Base-by-base conservation (phyloP, 352 stramenopile genomes). In the Phytopythium boreale region DNA sequence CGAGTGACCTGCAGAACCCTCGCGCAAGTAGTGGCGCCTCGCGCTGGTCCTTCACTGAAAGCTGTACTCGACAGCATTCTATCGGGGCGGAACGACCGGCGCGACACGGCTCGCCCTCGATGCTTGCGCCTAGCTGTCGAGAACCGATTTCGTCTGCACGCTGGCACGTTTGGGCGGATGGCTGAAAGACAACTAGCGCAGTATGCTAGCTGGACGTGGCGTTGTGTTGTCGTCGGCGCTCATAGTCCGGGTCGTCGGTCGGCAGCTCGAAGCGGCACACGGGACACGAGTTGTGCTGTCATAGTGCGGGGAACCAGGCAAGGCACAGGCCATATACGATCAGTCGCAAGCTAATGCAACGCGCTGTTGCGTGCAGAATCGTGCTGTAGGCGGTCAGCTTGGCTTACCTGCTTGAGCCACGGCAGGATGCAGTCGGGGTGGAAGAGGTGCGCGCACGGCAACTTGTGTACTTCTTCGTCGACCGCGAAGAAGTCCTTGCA, bases 401-500 rank as follows among this genome's bases (percentile, higher is more conserved):
- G 36, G 27, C 43, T 0, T 22, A 81, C 75, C 67, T 81, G 78
- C 63, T 93, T 90, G 43, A 96, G 75, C 87, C 87, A 96, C 46
- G 87, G 87, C 47, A 92, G 70, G 56, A 96, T 96, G 67, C 87
- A 96, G 56, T 96, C 84, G 34, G 86, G 80, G 62, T 96, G 87
- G 60, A 96, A 94, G 29, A 73, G 74, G 60, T 96, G 87, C 22
- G 80, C 59, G 63, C 87, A 96, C 52, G 87, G 87, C 56, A 96
- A 65, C 24, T 82, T 75, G 60, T 88, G 83, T 7, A 79, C 81
- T 26, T 94, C 82, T 17, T 96, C 85, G 29, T 88, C 78, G 4
- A 96, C 66, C n/a, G 72, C 79, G 34, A 94, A 96, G 15, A 80
- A 77, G 62, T 96, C 87, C 59, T 96, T 96, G 81, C 87, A 96